phyloP scores from a whole-genome alignment of 495 filamentous ascomycete species.

The Aspergillus mulundensis region DNA sequence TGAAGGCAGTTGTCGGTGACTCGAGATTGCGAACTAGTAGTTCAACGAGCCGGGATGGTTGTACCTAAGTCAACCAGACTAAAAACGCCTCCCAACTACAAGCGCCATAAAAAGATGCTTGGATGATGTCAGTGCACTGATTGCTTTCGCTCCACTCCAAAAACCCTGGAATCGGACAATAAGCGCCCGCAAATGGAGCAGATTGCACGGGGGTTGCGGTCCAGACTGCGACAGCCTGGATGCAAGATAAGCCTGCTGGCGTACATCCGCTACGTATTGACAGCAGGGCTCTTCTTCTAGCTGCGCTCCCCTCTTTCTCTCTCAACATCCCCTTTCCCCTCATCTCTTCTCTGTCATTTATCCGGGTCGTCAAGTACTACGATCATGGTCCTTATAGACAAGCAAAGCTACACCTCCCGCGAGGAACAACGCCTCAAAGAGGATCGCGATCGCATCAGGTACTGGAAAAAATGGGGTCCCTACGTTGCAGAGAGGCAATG shows the following conservation, averaged over 20 bases:
- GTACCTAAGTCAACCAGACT: neutral
- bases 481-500: constrained; percentile 69
- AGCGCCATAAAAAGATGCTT: neutral
- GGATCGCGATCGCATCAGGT: constrained; percentile 71
- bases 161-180: constrained; percentile 12
- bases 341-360: constrained; percentile 1
- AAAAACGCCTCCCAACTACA: neutral
- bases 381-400: constrained; percentile 82
- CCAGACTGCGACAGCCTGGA: constrained; percentile 4
- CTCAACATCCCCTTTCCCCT: constrained; percentile 4
- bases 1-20: neutral
- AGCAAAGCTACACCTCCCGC: constrained; percentile 74
- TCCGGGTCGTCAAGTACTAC: neutral
- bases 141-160: constrained; percentile 1
- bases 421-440: constrained; percentile 88
- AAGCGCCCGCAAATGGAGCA: constrained; percentile 9
- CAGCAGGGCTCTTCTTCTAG: neutral
- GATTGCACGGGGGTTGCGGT: neutral
- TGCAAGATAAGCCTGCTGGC: constrained; percentile 1
- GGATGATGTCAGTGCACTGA: constrained; percentile 14
- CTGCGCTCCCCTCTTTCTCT: neutral
- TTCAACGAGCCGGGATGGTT: neutral
- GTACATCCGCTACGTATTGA: neutral
- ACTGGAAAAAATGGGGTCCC: constrained; percentile 94
- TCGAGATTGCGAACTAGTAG: neutral